Percentiles rank a stretch among this genome's conserved stretches.
Evolutionary conservation across 2,329 filamentous ascomycete species (phyloP).

Genomic region (Aspergillus felis): DNA sequence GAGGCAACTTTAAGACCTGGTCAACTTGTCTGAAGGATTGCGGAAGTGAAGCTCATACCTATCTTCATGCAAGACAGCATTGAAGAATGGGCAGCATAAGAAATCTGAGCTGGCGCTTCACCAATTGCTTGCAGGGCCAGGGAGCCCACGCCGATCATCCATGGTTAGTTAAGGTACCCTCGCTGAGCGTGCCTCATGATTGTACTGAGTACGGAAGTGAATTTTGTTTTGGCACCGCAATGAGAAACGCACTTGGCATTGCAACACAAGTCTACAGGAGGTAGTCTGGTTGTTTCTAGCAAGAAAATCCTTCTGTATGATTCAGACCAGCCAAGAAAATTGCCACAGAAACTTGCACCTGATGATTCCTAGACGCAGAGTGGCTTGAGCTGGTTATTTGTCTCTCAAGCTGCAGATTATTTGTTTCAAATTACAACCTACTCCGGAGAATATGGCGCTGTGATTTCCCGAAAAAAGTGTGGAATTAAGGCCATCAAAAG

Average conservation of each 20-base stretch:
- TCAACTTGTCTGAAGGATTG: not conserved
- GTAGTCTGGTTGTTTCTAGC: not conserved
- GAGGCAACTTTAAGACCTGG: not conserved
- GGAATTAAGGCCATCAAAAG: not conserved
- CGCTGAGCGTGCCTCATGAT: not conserved
- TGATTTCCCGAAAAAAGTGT: not conserved
- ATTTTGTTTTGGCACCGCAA: conserved; percentile 28
- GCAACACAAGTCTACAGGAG: not conserved
- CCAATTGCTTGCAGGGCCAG: not conserved
- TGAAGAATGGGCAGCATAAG: not conserved
- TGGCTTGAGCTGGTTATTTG: not conserved
- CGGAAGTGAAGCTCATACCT: not conserved
- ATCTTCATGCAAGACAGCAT: not conserved
- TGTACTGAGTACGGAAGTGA: not conserved
- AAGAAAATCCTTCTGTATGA: not conserved
- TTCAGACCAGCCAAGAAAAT: not conserved
- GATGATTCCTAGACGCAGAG: not conserved
- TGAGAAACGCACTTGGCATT: not conserved
- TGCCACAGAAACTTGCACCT: not conserved
- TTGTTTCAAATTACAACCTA: not conserved
- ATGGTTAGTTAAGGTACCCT: not conserved
- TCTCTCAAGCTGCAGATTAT: not conserved
- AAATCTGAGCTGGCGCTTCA: not conserved
- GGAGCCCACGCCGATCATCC: not conserved
- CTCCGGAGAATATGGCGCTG: not conserved